Evolutionary conservation across 208 protist genomes (phyloP).

Genomic region (Leishmania major): DNA sequence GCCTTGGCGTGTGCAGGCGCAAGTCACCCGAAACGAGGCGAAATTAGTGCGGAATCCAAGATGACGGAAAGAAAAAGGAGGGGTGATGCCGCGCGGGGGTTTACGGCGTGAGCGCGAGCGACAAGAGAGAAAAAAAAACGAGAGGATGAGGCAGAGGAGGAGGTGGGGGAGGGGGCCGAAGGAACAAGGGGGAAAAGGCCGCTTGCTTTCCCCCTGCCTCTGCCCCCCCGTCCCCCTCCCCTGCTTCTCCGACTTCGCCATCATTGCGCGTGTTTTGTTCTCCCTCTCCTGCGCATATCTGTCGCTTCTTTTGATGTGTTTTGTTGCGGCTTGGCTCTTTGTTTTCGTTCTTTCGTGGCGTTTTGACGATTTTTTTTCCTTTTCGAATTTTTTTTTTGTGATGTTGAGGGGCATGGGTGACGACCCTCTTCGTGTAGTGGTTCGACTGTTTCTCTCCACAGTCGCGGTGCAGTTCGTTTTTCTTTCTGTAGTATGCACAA

Average conservation of each 20-base stretch:
- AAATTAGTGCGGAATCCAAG: neutral
- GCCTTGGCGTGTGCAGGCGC: slow-evolving; percentile 7
- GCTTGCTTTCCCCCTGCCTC: neutral
- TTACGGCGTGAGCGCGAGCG: neutral
- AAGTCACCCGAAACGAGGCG: neutral
- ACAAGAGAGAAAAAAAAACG: slow-evolving; percentile 4
- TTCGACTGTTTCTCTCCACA: neutral
- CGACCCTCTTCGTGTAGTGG: neutral
- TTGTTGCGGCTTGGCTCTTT: slow-evolving; percentile 2
- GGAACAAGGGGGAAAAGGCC: neutral
- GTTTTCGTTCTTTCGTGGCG: neutral
- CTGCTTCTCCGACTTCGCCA: slow-evolving; percentile 1
- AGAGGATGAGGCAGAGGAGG: neutral
- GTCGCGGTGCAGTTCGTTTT: neutral
- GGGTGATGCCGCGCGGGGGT: neutral
- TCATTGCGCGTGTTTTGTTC: neutral
- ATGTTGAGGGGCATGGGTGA: neutral
- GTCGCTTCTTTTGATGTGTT: neutral
- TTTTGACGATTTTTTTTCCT: neutral
- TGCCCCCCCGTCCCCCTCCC: neutral
- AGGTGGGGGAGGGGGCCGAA: neutral
- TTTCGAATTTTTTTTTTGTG: neutral
- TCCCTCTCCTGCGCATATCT: slow-evolving; percentile 1
- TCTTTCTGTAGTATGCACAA: neutral
- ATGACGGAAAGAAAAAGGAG: neutral